Evolutionary conservation across 192 early-diverging fungal genomes (phyloP), one percentile per base, ranked within the genome.

Genomic region (Entophlyctis helioformis): DNA sequence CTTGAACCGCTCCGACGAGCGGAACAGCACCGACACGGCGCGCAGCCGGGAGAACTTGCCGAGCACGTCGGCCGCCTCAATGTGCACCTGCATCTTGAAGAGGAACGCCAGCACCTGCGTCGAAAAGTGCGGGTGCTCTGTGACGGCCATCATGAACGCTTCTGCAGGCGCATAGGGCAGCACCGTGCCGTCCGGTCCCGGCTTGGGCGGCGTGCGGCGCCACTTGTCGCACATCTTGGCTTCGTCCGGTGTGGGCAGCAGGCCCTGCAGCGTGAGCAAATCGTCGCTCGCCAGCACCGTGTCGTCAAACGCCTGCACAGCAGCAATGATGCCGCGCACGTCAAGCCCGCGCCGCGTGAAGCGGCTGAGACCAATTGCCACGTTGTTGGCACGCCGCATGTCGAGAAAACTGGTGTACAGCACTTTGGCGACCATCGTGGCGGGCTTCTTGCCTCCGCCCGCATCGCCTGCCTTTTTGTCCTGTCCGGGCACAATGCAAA

Each of bases 141-240:
- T 56, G n/a, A 66, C 25, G 29, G 69, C 66, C 35, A 57, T 49
- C 62, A 73, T 61, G 50, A 78, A 78, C 20, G 13, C 27, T 52
- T 78, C 75, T 0, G 75, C 67, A 7, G 64, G 68, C 10, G 62
- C 72, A n/a, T 76, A 56, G 11, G 70, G 72, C 11, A 57, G 61
- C 31, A 41, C 56, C 27, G 25, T 53, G n/a, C n/a, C n/a, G n/a
- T n/a, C n/a, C n/a, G n/a, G n/a, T n/a, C n/a, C n/a, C 7, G 60
- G 20, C 36, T 42, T 38, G 27, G 12, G 12, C 10, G 10, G 36
- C 18, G 24, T 50, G 39, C 39, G 23, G 38, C 21, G 44, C 39
- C 48, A 45, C 9, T 32, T 38, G n/a, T 60, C 41, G 9, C 69
- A 44, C 22, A 57, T 48, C 1, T 16, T 40, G 8, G 42, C 19